phyloP scores from a whole-genome alignment of 768 basidiomycete species.

The Termitomyces titanicus region DNA sequence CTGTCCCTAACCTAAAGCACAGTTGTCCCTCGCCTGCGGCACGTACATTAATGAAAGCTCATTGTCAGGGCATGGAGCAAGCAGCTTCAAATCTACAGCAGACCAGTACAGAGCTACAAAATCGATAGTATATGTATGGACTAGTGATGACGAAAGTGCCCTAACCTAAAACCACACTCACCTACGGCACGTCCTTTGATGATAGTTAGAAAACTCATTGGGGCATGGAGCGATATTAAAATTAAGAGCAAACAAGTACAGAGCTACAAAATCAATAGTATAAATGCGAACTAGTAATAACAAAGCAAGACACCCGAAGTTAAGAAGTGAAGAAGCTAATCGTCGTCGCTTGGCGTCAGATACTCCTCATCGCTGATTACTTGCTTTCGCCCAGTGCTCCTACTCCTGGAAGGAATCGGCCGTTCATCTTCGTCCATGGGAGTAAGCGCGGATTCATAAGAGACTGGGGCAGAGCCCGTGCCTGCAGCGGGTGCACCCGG shows the following conservation, averaged over 20 bases:
- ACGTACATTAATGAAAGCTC: neutral
- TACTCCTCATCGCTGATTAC: constrained; percentile 73
- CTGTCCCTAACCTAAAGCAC: no score
- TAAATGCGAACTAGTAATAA: constrained; percentile 8
- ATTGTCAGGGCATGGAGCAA: no score
- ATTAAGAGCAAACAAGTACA: constrained; percentile 8
- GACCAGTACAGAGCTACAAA: no score
- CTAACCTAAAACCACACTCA: no score
- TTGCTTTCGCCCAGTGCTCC: constrained; percentile 64
- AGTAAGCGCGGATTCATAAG: constrained; percentile 66
- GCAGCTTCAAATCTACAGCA: no score
- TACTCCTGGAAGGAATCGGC: constrained; percentile 45
- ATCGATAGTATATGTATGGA: no score
- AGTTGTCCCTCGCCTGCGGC: neutral
- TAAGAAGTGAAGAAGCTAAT: constrained; percentile 27
- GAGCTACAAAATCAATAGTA: constrained; percentile 1
- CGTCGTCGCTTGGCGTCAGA: constrained; percentile 75
- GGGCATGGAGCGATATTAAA: neutral
- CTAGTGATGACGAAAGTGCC: no score
- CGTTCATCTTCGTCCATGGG: constrained; percentile 83
- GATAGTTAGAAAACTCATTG: neutral
- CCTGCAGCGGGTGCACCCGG: constrained; percentile 58
- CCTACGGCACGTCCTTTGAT: no score
- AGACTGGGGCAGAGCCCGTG: constrained; percentile 42
- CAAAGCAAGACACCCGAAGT: constrained; percentile 1